Conservation (phyloP, 768 basidiomycete genomes). For the Xerocomellus intermedius region DNA sequence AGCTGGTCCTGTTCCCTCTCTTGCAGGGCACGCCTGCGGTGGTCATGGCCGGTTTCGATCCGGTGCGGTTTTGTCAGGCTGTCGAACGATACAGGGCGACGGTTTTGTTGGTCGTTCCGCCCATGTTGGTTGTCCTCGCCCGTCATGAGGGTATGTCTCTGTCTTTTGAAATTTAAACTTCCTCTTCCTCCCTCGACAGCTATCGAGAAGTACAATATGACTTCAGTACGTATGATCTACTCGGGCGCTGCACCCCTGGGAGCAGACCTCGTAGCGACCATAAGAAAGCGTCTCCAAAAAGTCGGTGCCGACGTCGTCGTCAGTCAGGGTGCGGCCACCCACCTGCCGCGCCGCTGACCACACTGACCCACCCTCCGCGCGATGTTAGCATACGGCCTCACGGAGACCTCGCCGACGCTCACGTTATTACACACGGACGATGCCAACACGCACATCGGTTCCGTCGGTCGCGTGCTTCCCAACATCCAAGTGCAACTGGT, state of each 20-base stretch:
- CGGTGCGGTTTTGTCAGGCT: conserved; percentile 58
- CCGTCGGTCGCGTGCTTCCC: conserved; percentile 67
- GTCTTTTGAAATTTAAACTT: too few relatives aligned
- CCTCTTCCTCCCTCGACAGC: conserved; percentile 39
- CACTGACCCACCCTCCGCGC: neutral
- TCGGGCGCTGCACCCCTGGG: conserved; percentile 85
- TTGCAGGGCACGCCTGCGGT: conserved; percentile 48
- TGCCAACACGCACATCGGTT: conserved; percentile 52
- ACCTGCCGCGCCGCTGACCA: too few relatives aligned
- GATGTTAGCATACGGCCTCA: conserved; percentile 66
- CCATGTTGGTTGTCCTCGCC: conserved; percentile 72
- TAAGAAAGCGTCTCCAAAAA: conserved; percentile 39
- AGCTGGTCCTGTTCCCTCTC: conserved; percentile 61
- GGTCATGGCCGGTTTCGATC: conserved; percentile 71
- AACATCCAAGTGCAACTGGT: conserved; percentile 77
- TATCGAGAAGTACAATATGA: conserved; percentile 65
- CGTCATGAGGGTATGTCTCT: conserved; percentile 60
- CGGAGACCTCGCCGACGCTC: conserved; percentile 77
- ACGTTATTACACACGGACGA: conserved; percentile 51
- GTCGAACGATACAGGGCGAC: conserved; percentile 68
- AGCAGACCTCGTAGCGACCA: conserved; percentile 53
- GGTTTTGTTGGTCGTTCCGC: conserved; percentile 65
- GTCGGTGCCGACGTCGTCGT: conserved; percentile 44
- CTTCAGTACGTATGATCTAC: conserved; percentile 52
- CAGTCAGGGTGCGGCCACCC: conserved; percentile 46